Conservation (phyloP, 2,329 filamentous ascomycete genomes). For the Phoma sp. region DNA sequence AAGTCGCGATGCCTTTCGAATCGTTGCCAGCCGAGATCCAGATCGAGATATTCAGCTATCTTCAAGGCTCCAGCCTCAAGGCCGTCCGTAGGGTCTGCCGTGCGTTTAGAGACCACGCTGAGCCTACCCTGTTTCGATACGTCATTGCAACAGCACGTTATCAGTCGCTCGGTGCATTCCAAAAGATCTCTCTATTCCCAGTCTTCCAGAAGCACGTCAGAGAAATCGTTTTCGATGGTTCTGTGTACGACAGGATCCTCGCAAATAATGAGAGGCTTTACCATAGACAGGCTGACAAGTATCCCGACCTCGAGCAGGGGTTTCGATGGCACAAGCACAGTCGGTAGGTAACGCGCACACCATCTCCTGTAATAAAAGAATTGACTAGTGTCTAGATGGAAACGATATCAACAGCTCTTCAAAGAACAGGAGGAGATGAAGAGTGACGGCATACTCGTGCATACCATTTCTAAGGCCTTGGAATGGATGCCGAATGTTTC, state of each 20-base stretch:
- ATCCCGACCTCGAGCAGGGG: slow-evolving; percentile 8
- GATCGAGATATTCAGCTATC: slow-evolving; percentile 36
- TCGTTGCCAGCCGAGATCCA: slow-evolving; percentile 38
- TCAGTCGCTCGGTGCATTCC: slow-evolving; percentile 35
- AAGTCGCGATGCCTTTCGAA: slow-evolving; percentile 14
- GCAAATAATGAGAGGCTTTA: slow-evolving; percentile 22
- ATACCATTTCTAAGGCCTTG: slow-evolving; percentile 30
- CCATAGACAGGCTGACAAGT: slow-evolving; percentile 1
- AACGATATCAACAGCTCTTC: slow-evolving; percentile 31
- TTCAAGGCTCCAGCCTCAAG: slow-evolving; percentile 32
- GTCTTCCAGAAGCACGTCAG: slow-evolving; percentile 36
- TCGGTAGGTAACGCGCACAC: slow-evolving; percentile 10
- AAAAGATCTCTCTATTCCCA: slow-evolving; percentile 33
- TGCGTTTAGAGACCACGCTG: slow-evolving; percentile 31
- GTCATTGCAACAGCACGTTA: slow-evolving; percentile 38
- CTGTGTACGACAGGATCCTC: slow-evolving; percentile 25
- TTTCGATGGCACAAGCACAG: slow-evolving; percentile 22
- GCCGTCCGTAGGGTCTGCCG: slow-evolving; percentile 28
- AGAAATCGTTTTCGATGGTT: slow-evolving; percentile 43
- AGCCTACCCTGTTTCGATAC: slow-evolving; percentile 32
- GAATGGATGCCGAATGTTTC: slow-evolving; percentile 34
- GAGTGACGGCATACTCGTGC: slow-evolving; percentile 28
- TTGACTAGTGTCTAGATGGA: slow-evolving; percentile 26
- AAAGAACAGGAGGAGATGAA: slow-evolving; percentile 38
- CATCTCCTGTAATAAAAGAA: neutral